Evolutionary conservation across 352 stramenopile genomes (phyloP), one percentile per base, ranked within the genome.

Genomic region (Globisporangium lucens): DNA sequence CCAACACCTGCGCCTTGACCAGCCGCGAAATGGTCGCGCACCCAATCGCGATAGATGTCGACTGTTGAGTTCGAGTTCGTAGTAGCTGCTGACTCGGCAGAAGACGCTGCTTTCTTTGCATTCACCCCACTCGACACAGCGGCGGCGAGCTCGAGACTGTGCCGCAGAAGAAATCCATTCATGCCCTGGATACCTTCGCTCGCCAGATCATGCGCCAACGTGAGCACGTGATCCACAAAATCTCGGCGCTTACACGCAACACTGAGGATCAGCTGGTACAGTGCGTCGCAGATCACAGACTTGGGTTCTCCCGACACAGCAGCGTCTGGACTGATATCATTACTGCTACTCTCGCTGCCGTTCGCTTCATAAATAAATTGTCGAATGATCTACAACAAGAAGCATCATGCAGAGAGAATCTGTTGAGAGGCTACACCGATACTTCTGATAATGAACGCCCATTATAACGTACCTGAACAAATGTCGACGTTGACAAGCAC

Each of bases 141-240:
- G 13, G 71, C 70, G 0, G 63, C 73, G n/a, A 83, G 52, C 22
- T 83, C 76, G 4, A 83, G 65, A 12, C 56, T 67, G 7, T 70
- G 69, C 4, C 68, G 65, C 29, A 83, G 53, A 1, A 66, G 49
- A 27, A 43, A 53, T 2, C 67, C 63, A 27, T 73, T 55, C 56
- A 72, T 56, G 38, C 56, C 12, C 4, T 63, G 65, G 3, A 80
- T 33, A 2, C 70, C 71, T 3, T 80, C 72, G 20, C 66, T 24
- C 4, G 69, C 76, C 10, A 83, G 38, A n/a, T 83, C 74, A 27
- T 83, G 76, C 15, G 76, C 76, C 4, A 70, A 56, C 2, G 71
- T 67, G 15, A 83, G 67, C 10, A 72, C 68, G 1, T 72, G 69
- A 4, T 46, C 17, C 22, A 51, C 46, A 56, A 83, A 77, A 2